These are phyloP conservation scores for Piloderma croceum DNA, from an alignment of 768 basidiomycete species.

Conservation along the genomic window DNA sequence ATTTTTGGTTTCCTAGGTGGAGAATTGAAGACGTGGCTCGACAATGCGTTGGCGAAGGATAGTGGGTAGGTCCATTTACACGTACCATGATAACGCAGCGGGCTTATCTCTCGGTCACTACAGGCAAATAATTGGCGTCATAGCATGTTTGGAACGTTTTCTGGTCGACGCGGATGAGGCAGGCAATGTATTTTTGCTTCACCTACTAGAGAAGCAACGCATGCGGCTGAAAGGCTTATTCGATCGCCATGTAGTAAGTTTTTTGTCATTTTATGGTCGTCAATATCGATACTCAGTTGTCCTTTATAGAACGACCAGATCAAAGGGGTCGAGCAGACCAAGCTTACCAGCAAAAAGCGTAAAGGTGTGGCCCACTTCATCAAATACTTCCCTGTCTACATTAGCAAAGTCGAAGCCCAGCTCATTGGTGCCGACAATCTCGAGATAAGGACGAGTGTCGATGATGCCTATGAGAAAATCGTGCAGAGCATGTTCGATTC, in stretches of 20 bases:
- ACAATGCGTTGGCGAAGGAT: constrained; percentile 70
- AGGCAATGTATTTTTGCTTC: constrained; percentile 61
- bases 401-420: constrained; percentile 78
- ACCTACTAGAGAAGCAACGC: constrained; percentile 78
- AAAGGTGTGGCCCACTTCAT: constrained; percentile 90
- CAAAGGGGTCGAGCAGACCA: constrained; percentile 83
- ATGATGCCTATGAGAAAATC: constrained; percentile 82
- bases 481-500: constrained; percentile 89
- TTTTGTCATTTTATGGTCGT: neutral
- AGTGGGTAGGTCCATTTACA: constrained; percentile 49
- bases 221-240: constrained; percentile 68
- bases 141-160: constrained; percentile 73
- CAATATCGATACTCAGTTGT: constrained; percentile 3
- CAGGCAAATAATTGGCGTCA: constrained; percentile 83
- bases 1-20: constrained; percentile 89
- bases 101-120: constrained; percentile 3
- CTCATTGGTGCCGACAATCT: constrained; percentile 70
- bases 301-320: constrained; percentile 72
- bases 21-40: constrained; percentile 83
- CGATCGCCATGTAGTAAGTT: constrained; percentile 67
- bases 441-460: constrained; percentile 72
- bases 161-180: constrained; percentile 73
- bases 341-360: constrained; percentile 86
- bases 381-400: constrained; percentile 87
- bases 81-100: neutral